Evolutionary conservation across 2,329 filamentous ascomycete genomes (phyloP), one percentile per base, ranked within the genome.

Genomic region (Botrytis pseudocinerea): DNA sequence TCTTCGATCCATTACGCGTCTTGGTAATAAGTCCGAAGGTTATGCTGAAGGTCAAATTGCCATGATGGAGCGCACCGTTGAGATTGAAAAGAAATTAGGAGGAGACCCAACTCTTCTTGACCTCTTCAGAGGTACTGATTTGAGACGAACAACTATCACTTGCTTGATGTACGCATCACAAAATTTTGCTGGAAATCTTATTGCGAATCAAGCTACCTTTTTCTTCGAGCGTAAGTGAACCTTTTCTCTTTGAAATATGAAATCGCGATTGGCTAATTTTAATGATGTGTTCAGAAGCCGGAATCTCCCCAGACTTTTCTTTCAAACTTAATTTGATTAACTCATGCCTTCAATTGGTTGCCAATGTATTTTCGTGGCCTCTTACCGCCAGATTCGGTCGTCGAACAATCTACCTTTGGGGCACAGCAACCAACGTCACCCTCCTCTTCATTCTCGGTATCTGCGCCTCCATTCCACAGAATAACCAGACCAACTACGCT

Each of bases 291-390:
- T 66, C 80, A 90, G 88, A 91, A 85, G 90, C 90, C 71, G 89
- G 89, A 71, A 86, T 92, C 76, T 73, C 74, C 1, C 81, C 80
- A 6, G 82, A 90, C 76, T 85, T 83, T 42, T 86, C 90, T 6
- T 91, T 91, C 78, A 86, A 85, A 54, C 83, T 91, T 25, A 87
- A 87, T 80, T 86, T 92, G 42, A 91, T 91, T 81, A 91, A 87
- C 69, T 91, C 90, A 0, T 87, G 85, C 66, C 88, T 92, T 2
- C 88, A 90, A 79, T 83, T 81, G 81, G 81, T 92, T 79, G 85
- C 90, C 74, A 88, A 90, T 80, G 90, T 90, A 86, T 83, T 90
- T 60, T 92, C 89, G 73, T 92, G 90, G 90, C 82, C 91, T 72
- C 85, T 92, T 68, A 91, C 88, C 22, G 86, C 87, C 1, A 91